Percentiles rank a stretch among this genome's conserved stretches.
These are phyloP conservation scores for Macrolepiota albuminosa DNA, from an alignment of 768 basidiomycete species.

Conservation along the genomic window DNA sequence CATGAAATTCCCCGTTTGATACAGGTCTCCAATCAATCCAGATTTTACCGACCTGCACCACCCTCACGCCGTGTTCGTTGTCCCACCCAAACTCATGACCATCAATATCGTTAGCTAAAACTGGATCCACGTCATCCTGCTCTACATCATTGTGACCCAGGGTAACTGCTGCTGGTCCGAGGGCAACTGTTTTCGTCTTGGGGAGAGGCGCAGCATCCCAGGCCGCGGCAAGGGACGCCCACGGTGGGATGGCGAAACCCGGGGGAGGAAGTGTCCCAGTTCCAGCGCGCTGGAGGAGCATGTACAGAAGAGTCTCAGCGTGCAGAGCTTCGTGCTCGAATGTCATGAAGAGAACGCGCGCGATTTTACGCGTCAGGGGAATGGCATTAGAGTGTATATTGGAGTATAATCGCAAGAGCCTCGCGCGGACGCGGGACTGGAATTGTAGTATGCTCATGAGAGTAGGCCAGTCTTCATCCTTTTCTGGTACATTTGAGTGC, in stretches of 20 bases:
- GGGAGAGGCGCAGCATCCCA: constrained; percentile 50
- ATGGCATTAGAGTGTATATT: constrained; percentile 51
- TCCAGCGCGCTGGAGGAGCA: constrained; percentile 82
- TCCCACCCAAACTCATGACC: constrained; percentile 91
- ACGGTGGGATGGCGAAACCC: constrained; percentile 70
- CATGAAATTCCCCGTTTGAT: constrained; percentile 82
- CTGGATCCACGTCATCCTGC: constrained; percentile 46
- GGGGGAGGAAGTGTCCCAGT: constrained; percentile 75
- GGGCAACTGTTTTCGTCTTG: constrained; percentile 37
- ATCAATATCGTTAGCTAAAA: constrained; percentile 31
- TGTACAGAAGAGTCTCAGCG: constrained; percentile 90
- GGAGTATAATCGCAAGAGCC: constrained; percentile 70
- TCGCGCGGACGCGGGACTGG: constrained; percentile 69
- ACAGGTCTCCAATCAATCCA: constrained; percentile 81
- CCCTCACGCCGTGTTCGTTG: constrained; percentile 74
- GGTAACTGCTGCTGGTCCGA: constrained; percentile 54
- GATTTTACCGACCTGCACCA: constrained; percentile 62
- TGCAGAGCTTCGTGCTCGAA: constrained; percentile 90
- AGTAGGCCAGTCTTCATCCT: constrained; percentile 83
- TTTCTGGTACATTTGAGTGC: constrained; percentile 83
- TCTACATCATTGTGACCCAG: constrained; percentile 87
- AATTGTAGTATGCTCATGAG: constrained; percentile 68
- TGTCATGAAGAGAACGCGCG: constrained; percentile 84
- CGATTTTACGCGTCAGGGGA: constrained; percentile 59
- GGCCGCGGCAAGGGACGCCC: constrained; percentile 43